Base-by-base conservation (phyloP, 2,329 filamentous ascomycete genomes). In the Graphilbum sp. region DNA sequence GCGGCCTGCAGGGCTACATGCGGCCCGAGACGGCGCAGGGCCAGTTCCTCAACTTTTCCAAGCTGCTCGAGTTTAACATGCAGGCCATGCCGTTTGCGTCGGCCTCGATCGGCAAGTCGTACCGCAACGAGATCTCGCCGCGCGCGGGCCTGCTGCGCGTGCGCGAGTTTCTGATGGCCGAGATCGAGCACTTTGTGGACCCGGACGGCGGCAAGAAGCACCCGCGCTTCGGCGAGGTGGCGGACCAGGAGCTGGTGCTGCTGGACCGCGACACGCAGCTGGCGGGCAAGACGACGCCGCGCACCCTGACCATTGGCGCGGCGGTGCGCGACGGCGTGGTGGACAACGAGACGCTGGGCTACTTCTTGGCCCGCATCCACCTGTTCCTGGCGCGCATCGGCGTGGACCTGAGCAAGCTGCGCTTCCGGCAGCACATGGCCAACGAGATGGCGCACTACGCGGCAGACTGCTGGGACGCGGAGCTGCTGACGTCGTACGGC, bases 111-210 rank as follows among this genome's bases (percentile, higher is more conserved):
- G 90, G 90, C 60, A 94, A 94, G 62, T 95, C 88, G 2, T 96
- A 94, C 72, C 77, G 90, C 52, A 98, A 98, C 57, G 90, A 98
- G 56, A 95, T 98, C 50, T 95, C 90, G 0, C 90, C 90, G 10
- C 75, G 90, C 40, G 75, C 84, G 46, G 90, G 90, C 61, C 75
- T 98, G 31, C 64, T 98, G 41, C 81, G 90, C 50, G 90, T 98
- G 32, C 83, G 90, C 50, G 90, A 98, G 59, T 96, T 98, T 63
- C 63, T 95, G 50, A 96, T 98, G 90, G 90, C 88, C 19, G 90
- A 98, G 62, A 94, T 98, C 50, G 90, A 98, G 65, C 90, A 98
- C 60, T 98, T 84, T 54, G 90, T 98, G 48, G 90, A 98, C 52
- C 90, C 90, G 11, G 69, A 90, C 52, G 76, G 85, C 54, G 85